Conservation (phyloP, 129 eudicot species). For the Escallonia herrerae region DNA sequence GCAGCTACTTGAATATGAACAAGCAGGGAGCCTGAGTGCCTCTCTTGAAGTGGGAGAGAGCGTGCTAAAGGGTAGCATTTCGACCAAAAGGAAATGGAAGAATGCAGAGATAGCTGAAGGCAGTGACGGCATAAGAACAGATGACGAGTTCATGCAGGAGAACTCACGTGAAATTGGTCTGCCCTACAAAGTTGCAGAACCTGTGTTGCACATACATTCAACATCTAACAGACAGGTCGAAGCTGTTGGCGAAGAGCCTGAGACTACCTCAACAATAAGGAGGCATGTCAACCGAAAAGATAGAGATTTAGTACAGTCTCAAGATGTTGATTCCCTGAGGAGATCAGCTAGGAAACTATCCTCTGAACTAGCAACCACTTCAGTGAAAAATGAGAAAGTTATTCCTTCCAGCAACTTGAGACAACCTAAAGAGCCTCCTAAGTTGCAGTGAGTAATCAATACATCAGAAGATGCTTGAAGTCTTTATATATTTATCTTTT, state of each 20-base stretch:
- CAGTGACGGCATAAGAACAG: conserved; percentile 14
- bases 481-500: background rate
- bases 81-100: conserved; percentile 5
- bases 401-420: background rate
- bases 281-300: conserved; percentile 1
- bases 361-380: background rate
- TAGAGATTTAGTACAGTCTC: conserved; percentile 5
- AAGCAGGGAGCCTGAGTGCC: background rate
- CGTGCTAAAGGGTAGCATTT: background rate
- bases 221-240: conserved; percentile 10
- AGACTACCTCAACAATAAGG: background rate
- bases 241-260: background rate
- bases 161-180: conserved; percentile 5
- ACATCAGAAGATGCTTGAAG: background rate
- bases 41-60: conserved; percentile 6
- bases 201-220: conserved; percentile 4
- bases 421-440: conserved; percentile 15
- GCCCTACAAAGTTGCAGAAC: background rate
- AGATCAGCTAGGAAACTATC: background rate
- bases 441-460: conserved; percentile 19
- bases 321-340: background rate
- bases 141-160: conserved; percentile 9
- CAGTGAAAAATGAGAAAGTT: background rate
- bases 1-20: conserved; percentile 10
- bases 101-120: conserved; percentile 11